Evolutionary conservation across 78 protist genomes (phyloP).

Genomic region (Isochrysis galbana): DNA sequence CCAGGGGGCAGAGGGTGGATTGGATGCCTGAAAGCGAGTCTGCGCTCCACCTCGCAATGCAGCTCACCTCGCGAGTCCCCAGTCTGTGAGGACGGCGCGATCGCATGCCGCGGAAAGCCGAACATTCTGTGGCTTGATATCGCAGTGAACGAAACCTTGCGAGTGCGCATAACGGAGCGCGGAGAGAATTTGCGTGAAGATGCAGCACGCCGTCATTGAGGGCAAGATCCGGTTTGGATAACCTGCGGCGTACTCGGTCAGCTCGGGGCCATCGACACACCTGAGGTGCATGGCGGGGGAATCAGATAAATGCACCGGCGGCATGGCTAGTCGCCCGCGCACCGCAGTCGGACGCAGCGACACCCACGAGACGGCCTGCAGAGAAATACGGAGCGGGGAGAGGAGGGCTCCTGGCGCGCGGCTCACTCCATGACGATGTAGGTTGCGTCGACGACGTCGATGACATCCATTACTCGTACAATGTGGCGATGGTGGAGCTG

Average conservation of each 20-base stretch:
- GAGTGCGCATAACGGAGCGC: not conserved
- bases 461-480: conserved; percentile 5
- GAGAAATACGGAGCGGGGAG: no score
- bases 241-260: not conserved
- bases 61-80: not conserved
- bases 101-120: not conserved
- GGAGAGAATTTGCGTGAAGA: not conserved
- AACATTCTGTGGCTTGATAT: not conserved
- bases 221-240: not conserved
- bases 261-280: conserved; percentile 6
- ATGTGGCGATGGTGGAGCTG: not conserved
- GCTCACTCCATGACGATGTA: conserved; percentile 14
- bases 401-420: not conserved
- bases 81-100: conserved; percentile 4
- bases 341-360: no score
- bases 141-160: conserved; percentile 12
- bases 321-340: no score
- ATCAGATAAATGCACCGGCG: no score
- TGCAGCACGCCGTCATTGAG: not conserved
- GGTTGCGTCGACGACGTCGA: conserved; percentile 10
- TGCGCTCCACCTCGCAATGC: not conserved
- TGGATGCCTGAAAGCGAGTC: not conserved
- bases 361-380: no score
- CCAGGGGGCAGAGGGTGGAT: not conserved
- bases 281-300: no score